Evolutionary conservation across 345 rosid genomes (phyloP).

Genomic region (Dipteronia dyeriana): DNA sequence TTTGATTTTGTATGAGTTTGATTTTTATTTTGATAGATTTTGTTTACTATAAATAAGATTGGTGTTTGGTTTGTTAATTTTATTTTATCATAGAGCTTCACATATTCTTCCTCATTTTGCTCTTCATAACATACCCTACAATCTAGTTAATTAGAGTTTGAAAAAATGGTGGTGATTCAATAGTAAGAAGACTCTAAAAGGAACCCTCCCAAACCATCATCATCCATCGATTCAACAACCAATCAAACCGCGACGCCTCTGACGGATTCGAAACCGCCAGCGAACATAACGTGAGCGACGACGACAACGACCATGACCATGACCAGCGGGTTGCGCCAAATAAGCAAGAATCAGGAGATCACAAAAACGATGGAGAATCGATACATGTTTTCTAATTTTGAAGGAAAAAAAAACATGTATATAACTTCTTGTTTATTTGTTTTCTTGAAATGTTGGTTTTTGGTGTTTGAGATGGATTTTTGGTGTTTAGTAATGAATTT

Average conservation of each 20-base stretch:
- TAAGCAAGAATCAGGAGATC: constrained; percentile 4
- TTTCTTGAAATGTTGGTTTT: too few relatives aligned
- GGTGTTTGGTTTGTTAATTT: too few relatives aligned
- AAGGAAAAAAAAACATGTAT: too few relatives aligned
- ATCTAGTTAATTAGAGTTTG: background rate
- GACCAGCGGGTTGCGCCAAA: background rate
- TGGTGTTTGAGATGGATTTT: too few relatives aligned
- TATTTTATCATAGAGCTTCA: too few relatives aligned
- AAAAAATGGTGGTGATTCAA: constrained; percentile 57
- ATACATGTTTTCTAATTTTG: constrained; percentile 47
- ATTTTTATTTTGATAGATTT: too few relatives aligned
- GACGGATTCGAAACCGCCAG: constrained; percentile 97
- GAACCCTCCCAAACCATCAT: constrained; percentile 13
- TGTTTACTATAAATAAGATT: too few relatives aligned
- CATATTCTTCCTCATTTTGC: background rate
- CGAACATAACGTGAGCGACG: constrained; percentile 60
- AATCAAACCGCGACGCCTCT: constrained; percentile 44
- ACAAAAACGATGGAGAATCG: constrained; percentile 32
- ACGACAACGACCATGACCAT: constrained; percentile 33
- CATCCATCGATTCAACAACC: constrained; percentile 28
- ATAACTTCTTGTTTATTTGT: too few relatives aligned
- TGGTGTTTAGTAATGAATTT: too few relatives aligned
- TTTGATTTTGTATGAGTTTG: too few relatives aligned
- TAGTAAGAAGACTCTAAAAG: background rate
- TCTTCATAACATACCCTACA: background rate